Evolutionary conservation across 108 stramenopile species (phyloP), one percentile per base, ranked within the genome.

Genomic region (Skeletonema menzelii): DNA sequence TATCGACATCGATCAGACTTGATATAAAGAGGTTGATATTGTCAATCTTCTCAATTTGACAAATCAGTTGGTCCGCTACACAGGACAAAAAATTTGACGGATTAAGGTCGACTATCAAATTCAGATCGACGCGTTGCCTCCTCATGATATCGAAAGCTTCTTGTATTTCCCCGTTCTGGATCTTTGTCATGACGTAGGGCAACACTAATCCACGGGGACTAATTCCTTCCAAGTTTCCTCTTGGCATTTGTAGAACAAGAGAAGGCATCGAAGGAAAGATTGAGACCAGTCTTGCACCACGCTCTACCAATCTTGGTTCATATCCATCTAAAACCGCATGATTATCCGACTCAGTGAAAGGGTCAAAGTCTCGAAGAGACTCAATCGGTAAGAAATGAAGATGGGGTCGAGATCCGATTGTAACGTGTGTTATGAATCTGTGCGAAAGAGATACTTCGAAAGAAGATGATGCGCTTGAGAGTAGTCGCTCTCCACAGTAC

Each of bases 21-120:
- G 91, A 88, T 13, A 96, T 73, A 73, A 94, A 96, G 8, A 96
- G 89, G 70, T 94, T 96, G 58, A 96, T 74, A 58, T 89, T 75
- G 73, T 94, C 91, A 27, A 92, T 86, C 59, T 79, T 80, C 27
- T 71, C 34, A 3, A 96, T 87, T 72, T 93, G 81, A 20, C 67
- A 67, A 20, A 86, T 35, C 26, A 96, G 65, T 56, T 79, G 77
- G 35, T 67, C 75, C 2, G 75, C 60, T 1, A 87, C 87, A 11
- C 86, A 90, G 4, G 56, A 87, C n/a, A 91, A 72, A 49, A 94
- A 96, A 20, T 56, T 31, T 10, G 32, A 35, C 7, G 88, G 89
- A 58, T 93, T 72, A 3, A 90, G 61, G 57, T 96, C 95, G 1
- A 90, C 88, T 56, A 96, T 78, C 42, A 96, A 68, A 79, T 96